These are phyloP conservation scores for Beauveria sp. DNA, from an alignment of 2,329 filamentous ascomycete species.

Conservation along the genomic window DNA sequence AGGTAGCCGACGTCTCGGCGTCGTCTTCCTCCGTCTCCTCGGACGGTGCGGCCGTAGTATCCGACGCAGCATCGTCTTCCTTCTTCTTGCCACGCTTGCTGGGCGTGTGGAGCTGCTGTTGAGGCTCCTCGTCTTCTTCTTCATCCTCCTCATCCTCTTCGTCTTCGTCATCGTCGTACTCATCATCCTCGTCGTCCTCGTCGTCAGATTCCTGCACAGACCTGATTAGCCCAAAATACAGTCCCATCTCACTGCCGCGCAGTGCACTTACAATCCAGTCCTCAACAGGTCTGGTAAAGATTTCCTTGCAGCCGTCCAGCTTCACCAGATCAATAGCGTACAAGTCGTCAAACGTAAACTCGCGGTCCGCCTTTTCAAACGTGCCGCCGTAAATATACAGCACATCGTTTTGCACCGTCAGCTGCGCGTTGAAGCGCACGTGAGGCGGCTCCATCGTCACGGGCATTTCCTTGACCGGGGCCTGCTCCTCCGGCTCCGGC, in stretches of 20 bases:
- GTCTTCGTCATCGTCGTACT: slow-evolving; percentile 41
- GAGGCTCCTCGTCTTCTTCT: slow-evolving; percentile 39
- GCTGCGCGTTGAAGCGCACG: slow-evolving; percentile 79
- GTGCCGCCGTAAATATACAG: slow-evolving; percentile 94
- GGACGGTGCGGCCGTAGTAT: slow-evolving; percentile 17
- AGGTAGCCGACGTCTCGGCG: slow-evolving; percentile 39
- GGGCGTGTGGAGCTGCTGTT: slow-evolving; percentile 37
- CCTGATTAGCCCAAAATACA: slow-evolving; percentile 29
- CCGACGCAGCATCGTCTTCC: slow-evolving; percentile 35
- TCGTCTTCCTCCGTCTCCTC: slow-evolving; percentile 35
- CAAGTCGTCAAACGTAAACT: slow-evolving; percentile 93
- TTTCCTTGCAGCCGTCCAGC: slow-evolving; percentile 85
- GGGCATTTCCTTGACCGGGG: slow-evolving; percentile 53
- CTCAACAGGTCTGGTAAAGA: slow-evolving; percentile 75
- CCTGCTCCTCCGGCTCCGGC: slow-evolving; percentile 43
- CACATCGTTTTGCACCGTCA: slow-evolving; percentile 86
- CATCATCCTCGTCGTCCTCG: slow-evolving; percentile 51
- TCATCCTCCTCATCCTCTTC: slow-evolving; percentile 42
- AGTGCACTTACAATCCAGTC: slow-evolving; percentile 64
- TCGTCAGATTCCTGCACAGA: slow-evolving; percentile 46
- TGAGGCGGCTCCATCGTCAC: slow-evolving; percentile 80
- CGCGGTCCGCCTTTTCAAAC: slow-evolving; percentile 87
- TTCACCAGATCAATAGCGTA: slow-evolving; percentile 92
- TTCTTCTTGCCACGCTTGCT: slow-evolving; percentile 52
- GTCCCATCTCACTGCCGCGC: slow-evolving; percentile 8